A percentile compares a stretch with the other conserved stretches of the same genome.
These are phyloP conservation scores for Suaeda aralocaspica DNA, from an alignment of 148 eudicot genomes.

Conservation along the genomic window DNA sequence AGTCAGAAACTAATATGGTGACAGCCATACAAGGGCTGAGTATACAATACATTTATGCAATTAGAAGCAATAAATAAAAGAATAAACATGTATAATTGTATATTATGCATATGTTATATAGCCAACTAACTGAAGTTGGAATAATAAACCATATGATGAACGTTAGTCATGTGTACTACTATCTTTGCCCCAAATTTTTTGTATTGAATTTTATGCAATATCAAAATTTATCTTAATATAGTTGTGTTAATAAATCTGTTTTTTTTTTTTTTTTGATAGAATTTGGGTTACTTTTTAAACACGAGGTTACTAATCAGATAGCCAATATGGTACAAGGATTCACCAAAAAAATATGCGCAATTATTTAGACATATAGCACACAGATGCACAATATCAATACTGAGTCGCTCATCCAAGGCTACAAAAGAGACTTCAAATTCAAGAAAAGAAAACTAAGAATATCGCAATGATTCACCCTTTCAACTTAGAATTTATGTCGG, in stretches of 20 bases:
- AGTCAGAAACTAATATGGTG: background rate
- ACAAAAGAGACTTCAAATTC: too few species aligned
- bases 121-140: slow-evolving; percentile 1
- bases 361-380: too few species aligned
- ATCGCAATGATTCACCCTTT: too few species aligned
- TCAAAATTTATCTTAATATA: background rate
- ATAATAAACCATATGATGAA: background rate
- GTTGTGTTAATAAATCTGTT: background rate
- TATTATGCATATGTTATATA: background rate
- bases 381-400: too few species aligned
- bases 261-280: background rate
- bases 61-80: background rate
- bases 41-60: background rate
- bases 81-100: too few species aligned
- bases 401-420: too few species aligned
- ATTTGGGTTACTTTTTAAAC: background rate
- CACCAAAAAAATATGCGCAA: too few species aligned
- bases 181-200: background rate
- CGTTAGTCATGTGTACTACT: background rate
- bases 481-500: too few species aligned
- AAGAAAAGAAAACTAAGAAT: too few species aligned
- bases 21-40: background rate
- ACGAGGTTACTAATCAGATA: too few species aligned
- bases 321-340: too few species aligned
- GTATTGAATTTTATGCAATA: background rate